phyloP scores from a whole-genome alignment of 139 green algal genomes.

The Coccomyxa sp. region DNA sequence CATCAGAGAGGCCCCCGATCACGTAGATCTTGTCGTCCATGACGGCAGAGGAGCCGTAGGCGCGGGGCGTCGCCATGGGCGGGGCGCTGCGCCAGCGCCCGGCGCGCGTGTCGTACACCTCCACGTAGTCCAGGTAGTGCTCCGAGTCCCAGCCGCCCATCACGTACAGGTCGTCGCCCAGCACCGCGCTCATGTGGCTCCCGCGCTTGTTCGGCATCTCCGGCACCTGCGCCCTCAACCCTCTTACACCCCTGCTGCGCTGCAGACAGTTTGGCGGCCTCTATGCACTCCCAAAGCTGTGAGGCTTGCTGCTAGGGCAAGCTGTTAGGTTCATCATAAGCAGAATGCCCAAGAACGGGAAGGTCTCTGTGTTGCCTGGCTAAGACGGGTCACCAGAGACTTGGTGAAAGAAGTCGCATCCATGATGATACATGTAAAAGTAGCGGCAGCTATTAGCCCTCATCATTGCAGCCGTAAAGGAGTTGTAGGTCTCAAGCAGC shows the following conservation, averaged over 20 bases:
- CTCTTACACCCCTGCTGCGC: too few relatives aligned
- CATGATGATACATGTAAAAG: too few relatives aligned
- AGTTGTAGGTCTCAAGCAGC: background rate
- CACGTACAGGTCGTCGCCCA: conserved; percentile 7
- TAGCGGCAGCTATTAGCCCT: too few relatives aligned
- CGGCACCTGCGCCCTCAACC: conserved; percentile 17
- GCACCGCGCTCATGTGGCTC: conserved; percentile 12
- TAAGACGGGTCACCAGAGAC: too few relatives aligned
- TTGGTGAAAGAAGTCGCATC: too few relatives aligned
- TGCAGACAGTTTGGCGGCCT: too few relatives aligned
- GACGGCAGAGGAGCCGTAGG: conserved; percentile 24
- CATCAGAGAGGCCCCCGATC: conserved; percentile 8
- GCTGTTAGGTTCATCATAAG: too few relatives aligned
- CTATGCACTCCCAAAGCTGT: too few relatives aligned
- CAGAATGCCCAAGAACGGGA: too few relatives aligned
- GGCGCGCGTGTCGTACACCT: conserved; percentile 16
- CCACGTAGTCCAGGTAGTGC: conserved; percentile 14
- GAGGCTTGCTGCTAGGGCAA: too few relatives aligned
- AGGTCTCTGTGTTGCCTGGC: too few relatives aligned
- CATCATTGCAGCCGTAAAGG: background rate
- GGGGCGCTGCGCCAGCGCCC: conserved; percentile 13
- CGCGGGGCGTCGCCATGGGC: conserved; percentile 16
- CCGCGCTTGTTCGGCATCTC: conserved; percentile 23
- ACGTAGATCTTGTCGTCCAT: conserved; percentile 20
- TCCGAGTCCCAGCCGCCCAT: conserved; percentile 22